Evolutionary conservation across 1,139 yeast species (phyloP).

Genomic region (Suhomyces anneliseae): DNA sequence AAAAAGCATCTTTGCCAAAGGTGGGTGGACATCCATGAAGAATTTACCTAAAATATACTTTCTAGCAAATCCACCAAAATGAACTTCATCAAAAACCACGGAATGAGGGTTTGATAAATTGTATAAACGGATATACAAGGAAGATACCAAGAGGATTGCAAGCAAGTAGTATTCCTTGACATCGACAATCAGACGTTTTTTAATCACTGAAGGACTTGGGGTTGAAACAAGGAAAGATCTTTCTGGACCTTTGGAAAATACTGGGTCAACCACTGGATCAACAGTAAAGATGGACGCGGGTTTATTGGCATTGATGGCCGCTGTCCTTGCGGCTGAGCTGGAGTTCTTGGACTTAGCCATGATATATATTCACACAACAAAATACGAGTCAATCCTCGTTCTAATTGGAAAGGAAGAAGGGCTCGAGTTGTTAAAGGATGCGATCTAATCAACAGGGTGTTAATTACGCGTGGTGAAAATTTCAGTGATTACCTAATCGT

Average conservation of each 20-base stretch:
- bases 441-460: constrained; percentile 10
- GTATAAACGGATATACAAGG: constrained; percentile 48
- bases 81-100: constrained; percentile 93
- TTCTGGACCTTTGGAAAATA: constrained; percentile 24
- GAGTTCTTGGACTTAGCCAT: constrained; percentile 11
- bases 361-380: not conserved
- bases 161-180: constrained; percentile 37
- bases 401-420: not conserved
- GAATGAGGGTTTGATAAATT: constrained; percentile 66
- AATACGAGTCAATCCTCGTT: not conserved
- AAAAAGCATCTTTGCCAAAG: constrained; percentile 83
- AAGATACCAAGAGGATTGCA: constrained; percentile 50
- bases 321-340: constrained; percentile 11
- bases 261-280: constrained; percentile 32
- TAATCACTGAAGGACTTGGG: constrained; percentile 20
- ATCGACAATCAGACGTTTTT: constrained; percentile 23
- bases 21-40: constrained; percentile 96
- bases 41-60: constrained; percentile 70
- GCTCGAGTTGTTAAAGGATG: not conserved
- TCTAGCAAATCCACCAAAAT: constrained; percentile 77
- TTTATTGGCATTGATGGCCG: constrained; percentile 11
- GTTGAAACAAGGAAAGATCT: constrained; percentile 33
- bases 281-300: constrained; percentile 14
- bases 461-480: constrained; percentile 10
- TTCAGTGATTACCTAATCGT: constrained; percentile 1